Percentiles rank a stretch among this genome's conserved stretches.
These are phyloP conservation scores for Wallacemonas sp. DNA, from an alignment of 208 protist genomes.

Conservation along the genomic window DNA sequence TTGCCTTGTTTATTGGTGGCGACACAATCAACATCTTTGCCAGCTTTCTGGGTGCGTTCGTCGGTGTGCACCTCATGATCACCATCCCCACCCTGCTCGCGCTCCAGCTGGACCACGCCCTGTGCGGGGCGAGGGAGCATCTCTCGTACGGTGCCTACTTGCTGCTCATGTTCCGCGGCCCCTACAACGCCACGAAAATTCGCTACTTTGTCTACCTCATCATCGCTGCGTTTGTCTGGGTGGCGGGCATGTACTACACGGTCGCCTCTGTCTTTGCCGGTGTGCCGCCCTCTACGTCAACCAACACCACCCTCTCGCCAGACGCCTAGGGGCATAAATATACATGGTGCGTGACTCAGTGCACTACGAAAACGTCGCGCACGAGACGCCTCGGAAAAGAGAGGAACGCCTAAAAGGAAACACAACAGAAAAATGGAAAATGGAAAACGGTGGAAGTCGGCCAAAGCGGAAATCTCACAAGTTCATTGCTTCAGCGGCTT, in stretches of 20 bases:
- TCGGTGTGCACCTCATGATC: constrained; percentile 80
- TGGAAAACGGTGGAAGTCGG: too few relatives aligned
- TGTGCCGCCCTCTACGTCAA: not conserved
- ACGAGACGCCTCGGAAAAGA: too few relatives aligned
- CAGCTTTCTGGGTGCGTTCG: constrained; percentile 81
- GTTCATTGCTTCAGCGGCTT: too few relatives aligned
- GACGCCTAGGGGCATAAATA: not conserved
- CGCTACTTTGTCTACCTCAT: constrained; percentile 59
- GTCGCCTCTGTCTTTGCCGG: constrained; percentile 23
- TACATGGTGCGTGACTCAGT: not conserved
- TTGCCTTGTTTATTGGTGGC: constrained; percentile 59
- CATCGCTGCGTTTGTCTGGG: constrained; percentile 46
- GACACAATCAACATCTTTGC: constrained; percentile 80
- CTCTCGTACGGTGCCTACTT: constrained; percentile 40
- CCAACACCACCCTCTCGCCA: not conserved
- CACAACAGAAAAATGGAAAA: too few relatives aligned
- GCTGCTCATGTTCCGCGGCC: constrained; percentile 42
- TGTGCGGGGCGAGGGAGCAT: constrained; percentile 33
- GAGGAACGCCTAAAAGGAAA: too few relatives aligned
- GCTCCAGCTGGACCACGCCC: constrained; percentile 46
- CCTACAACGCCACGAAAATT: constrained; percentile 33
- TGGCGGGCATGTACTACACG: constrained; percentile 61
- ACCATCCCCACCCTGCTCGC: constrained; percentile 67
- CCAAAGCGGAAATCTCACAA: too few relatives aligned
- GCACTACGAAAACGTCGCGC: too few relatives aligned